Evolutionary conservation across 192 early-diverging fungal genomes (phyloP).

Genomic region (Podila epigama): DNA sequence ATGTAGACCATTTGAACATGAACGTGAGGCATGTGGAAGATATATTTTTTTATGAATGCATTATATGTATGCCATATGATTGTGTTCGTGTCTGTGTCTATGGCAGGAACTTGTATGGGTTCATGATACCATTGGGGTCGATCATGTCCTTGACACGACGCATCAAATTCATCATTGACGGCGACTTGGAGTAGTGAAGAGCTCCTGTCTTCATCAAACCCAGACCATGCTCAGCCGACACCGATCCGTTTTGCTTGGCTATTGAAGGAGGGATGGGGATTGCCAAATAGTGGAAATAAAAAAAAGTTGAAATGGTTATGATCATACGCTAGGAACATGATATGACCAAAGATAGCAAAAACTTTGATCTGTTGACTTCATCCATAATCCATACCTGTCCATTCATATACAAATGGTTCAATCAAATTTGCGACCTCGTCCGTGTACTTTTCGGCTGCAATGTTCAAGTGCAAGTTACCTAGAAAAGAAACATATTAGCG

Average conservation of each 20-base stretch:
- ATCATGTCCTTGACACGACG: conserved; percentile 84
- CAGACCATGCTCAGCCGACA: conserved; percentile 82
- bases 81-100: neutral
- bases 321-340: too few species aligned
- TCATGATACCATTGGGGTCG: conserved; percentile 97
- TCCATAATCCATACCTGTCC: conserved; percentile 74
- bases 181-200: conserved; percentile 85
- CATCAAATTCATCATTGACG: conserved; percentile 87
- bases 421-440: conserved; percentile 72
- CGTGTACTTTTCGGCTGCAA: conserved; percentile 74
- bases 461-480: conserved; percentile 93
- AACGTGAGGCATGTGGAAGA: too few species aligned
- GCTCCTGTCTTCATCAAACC: conserved; percentile 83
- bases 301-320: too few species aligned
- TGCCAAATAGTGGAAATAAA: conserved; percentile 9
- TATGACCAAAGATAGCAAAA: too few species aligned
- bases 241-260: conserved; percentile 34
- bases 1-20: too few species aligned
- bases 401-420: conserved; percentile 92
- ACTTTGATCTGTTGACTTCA: too few species aligned
- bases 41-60: too few species aligned
- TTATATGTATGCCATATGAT: neutral
- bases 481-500: conserved; percentile 11
- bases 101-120: conserved; percentile 82
- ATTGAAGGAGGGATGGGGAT: neutral